Percentiles rank a stretch among this genome's conserved stretches.
Evolutionary conservation across 1,284 basidiomycete genomes (phyloP).

Genomic region (Cutaneotrichosporon sp.): DNA sequence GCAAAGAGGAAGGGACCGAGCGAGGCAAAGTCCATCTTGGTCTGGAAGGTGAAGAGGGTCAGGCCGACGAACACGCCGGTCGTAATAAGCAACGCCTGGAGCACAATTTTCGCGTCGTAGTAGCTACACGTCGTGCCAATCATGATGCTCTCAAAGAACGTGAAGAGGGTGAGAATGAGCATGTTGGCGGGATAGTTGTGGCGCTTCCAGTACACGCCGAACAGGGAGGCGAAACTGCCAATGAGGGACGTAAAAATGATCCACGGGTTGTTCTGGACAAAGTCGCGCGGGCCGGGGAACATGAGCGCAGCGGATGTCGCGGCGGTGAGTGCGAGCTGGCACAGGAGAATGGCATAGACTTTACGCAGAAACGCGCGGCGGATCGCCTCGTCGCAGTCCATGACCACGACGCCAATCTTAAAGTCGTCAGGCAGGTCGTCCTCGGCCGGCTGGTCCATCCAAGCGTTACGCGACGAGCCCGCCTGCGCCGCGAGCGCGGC

Average conservation of each 20-base stretch:
- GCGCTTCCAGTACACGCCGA: slow-evolving; percentile 46
- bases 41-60: slow-evolving; percentile 53
- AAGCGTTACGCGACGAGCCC: slow-evolving; percentile 27
- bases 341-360: slow-evolving; percentile 45
- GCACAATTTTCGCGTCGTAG: slow-evolving; percentile 44
- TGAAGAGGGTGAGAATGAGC: slow-evolving; percentile 51
- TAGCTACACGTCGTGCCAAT: slow-evolving; percentile 49
- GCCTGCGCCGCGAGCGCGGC: slow-evolving; percentile 9
- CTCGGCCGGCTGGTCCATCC: slow-evolving; percentile 39
- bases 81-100: slow-evolving; percentile 55
- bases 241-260: slow-evolving; percentile 44
- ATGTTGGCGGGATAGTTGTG: slow-evolving; percentile 51
- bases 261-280: slow-evolving; percentile 41
- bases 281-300: slow-evolving; percentile 30
- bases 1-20: slow-evolving; percentile 44
- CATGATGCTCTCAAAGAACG: slow-evolving; percentile 49
- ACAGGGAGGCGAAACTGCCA: slow-evolving; percentile 42
- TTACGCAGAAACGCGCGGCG: slow-evolving; percentile 47
- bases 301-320: slow-evolving; percentile 31
- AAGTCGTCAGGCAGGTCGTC: slow-evolving; percentile 46
- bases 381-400: slow-evolving; percentile 46
- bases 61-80: slow-evolving; percentile 54
- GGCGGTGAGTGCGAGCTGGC: slow-evolving; percentile 40
- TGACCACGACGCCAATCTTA: slow-evolving; percentile 46
- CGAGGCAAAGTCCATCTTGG: slow-evolving; percentile 48